Conservation (phyloP, 2,329 filamentous ascomycete genomes). For the Aspergillus luchuensis region DNA sequence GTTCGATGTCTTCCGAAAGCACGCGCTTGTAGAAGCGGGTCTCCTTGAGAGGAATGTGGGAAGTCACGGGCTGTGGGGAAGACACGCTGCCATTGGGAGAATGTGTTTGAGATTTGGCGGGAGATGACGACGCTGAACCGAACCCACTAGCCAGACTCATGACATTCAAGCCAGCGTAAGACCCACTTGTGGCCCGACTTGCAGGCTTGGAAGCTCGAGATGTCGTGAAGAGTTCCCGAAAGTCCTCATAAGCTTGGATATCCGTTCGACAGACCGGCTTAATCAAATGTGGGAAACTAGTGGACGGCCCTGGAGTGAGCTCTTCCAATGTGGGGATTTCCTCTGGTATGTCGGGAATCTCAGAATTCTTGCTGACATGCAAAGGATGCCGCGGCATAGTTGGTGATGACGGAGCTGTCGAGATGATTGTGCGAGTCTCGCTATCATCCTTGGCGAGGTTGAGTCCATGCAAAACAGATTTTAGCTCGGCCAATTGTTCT, state of each 20-base stretch:
- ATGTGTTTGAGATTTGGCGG: slow-evolving; percentile 60
- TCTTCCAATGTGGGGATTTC: slow-evolving; percentile 53
- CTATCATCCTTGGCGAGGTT: slow-evolving; percentile 69
- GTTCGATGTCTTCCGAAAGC: slow-evolving; percentile 88
- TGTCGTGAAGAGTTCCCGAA: slow-evolving; percentile 71
- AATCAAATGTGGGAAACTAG: slow-evolving; percentile 79
- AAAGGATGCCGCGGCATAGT: slow-evolving; percentile 62
- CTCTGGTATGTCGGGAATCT: slow-evolving; percentile 58
- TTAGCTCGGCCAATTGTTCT: slow-evolving; percentile 88
- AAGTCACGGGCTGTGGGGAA: slow-evolving; percentile 48
- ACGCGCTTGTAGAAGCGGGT: slow-evolving; percentile 92
- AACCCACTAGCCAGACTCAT: slow-evolving; percentile 57
- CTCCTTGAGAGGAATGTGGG: slow-evolving; percentile 70
- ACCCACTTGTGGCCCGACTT: slow-evolving; percentile 72
- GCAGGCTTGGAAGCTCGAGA: slow-evolving; percentile 63
- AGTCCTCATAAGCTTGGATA: slow-evolving; percentile 79
- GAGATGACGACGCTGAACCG: slow-evolving; percentile 62
- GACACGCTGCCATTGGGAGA: slow-evolving; percentile 48
- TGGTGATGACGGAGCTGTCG: slow-evolving; percentile 77
- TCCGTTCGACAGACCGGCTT: slow-evolving; percentile 83
- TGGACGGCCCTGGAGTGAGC: slow-evolving; percentile 62
- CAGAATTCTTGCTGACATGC: slow-evolving; percentile 57
- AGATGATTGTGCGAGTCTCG: slow-evolving; percentile 65
- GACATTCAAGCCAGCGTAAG: slow-evolving; percentile 65
- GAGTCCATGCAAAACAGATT: slow-evolving; percentile 89